These are phyloP conservation scores for Nepenthes gracilis DNA, from an alignment of 148 eudicot genomes.

Conservation along the genomic window DNA sequence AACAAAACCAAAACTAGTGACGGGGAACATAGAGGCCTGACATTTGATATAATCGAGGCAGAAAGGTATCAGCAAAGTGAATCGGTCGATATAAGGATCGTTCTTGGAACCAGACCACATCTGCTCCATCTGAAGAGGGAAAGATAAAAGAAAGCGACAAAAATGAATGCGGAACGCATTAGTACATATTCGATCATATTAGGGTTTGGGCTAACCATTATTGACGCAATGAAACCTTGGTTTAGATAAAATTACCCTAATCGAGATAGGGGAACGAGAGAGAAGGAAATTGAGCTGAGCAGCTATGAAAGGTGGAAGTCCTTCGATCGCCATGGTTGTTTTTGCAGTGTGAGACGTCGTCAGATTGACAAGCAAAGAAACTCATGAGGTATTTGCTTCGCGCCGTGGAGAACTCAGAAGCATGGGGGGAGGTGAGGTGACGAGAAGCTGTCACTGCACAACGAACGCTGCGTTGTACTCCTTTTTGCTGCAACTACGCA, in stretches of 20 bases:
- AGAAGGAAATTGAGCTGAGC: conserved; percentile 73
- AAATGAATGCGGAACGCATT: background rate
- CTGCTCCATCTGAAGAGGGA: conserved; percentile 51
- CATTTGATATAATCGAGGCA: conserved; percentile 85
- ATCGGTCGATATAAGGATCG: conserved; percentile 54
- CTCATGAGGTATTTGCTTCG: background rate
- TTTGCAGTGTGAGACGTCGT: background rate
- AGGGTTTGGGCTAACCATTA: conserved; percentile 2
- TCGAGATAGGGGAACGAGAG: conserved; percentile 56
- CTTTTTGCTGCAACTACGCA: no score
- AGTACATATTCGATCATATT: background rate
- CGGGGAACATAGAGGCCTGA: conserved; percentile 6
- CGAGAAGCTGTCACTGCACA: no score
- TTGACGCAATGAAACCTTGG: background rate
- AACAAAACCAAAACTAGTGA: background rate
- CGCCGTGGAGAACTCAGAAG: background rate
- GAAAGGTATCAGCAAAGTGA: conserved; percentile 70
- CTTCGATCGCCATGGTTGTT: conserved; percentile 56
- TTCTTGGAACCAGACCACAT: conserved; percentile 87
- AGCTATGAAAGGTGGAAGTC: conserved; percentile 63
- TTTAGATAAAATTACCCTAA: conserved; percentile 29
- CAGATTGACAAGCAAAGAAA: background rate
- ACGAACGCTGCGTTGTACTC: no score
- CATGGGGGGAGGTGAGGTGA: no score
- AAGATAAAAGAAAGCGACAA: background rate